A percentile compares a stretch with the other conserved stretches of the same genome.
Evolutionary conservation across 116 monocot genomes (phyloP).

Genomic region (Thalassia testudinum): DNA sequence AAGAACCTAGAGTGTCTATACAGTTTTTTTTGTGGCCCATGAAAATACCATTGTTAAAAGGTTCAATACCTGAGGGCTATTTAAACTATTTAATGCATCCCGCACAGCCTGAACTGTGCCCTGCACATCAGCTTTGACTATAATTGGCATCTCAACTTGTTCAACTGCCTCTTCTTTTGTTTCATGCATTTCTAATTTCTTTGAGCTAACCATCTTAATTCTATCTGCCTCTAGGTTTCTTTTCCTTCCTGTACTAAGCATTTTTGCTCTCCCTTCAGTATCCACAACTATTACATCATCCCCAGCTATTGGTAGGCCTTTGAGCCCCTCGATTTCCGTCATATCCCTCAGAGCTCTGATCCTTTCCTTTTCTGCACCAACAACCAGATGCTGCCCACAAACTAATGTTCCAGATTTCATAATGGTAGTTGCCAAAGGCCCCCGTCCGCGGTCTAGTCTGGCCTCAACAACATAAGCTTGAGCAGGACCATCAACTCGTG

Average conservation of each 20-base stretch:
- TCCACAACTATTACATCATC: constrained; percentile 90
- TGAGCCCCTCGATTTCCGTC: constrained; percentile 94
- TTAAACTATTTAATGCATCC: constrained; percentile 76
- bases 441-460: constrained; percentile 75
- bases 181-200: constrained; percentile 26
- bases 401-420: constrained; percentile 73
- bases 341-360: constrained; percentile 75
- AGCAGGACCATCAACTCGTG: constrained; percentile 70
- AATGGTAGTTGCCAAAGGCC: constrained; percentile 86
- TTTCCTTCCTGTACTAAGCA: constrained; percentile 89
- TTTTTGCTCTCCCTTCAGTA: constrained; percentile 80
- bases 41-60: too few species aligned
- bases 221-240: constrained; percentile 66
- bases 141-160: constrained; percentile 64
- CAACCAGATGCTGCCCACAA: constrained; percentile 67
- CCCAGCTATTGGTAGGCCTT: constrained; percentile 92
- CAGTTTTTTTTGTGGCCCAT: too few species aligned
- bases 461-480: constrained; percentile 97
- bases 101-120: constrained; percentile 94
- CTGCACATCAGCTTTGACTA: constrained; percentile 96
- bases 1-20: too few species aligned
- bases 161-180: constrained; percentile 23
- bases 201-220: constrained; percentile 34
- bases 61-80: constrained; percentile 65
- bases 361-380: constrained; percentile 82